Evolutionary conservation across 2,329 filamentous ascomycete species (phyloP).

Genomic region (Penicillium sp.): DNA sequence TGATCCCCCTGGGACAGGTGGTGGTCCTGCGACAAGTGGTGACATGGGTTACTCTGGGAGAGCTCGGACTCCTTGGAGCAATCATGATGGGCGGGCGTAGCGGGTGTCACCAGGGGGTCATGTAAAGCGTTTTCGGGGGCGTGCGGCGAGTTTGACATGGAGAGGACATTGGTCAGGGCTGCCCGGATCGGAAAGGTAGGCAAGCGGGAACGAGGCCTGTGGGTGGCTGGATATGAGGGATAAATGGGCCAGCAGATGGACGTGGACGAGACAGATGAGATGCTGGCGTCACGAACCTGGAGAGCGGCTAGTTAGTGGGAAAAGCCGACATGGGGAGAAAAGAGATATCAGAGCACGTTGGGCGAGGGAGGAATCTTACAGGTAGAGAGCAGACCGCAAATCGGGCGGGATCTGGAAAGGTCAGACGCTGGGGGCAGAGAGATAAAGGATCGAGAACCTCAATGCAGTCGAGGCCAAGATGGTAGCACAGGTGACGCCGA

Average conservation of each 20-base stretch:
- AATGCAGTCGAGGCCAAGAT: constrained; percentile 4
- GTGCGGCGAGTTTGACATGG: constrained; percentile 48
- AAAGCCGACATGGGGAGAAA: constrained; percentile 1
- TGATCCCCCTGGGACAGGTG: constrained; percentile 28
- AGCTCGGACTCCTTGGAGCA: constrained; percentile 27
- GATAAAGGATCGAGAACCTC: constrained; percentile 12
- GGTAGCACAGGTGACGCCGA: constrained; percentile 14
- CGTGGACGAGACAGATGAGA: constrained; percentile 1
- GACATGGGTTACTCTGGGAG: constrained; percentile 31
- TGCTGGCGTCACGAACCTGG: constrained; percentile 25
- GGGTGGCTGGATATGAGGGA: constrained; percentile 8
- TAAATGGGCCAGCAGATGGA: neutral
- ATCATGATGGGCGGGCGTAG: constrained; percentile 37
- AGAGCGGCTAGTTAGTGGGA: constrained; percentile 10
- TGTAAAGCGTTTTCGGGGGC: constrained; percentile 40
- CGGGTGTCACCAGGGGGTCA: constrained; percentile 45
- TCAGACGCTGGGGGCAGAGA: constrained; percentile 11
- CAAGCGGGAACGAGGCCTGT: constrained; percentile 9
- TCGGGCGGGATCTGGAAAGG: constrained; percentile 11
- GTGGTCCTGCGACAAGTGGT: constrained; percentile 30
- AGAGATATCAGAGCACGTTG: constrained; percentile 26
- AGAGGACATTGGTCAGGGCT: constrained; percentile 46
- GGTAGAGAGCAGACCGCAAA: constrained; percentile 21
- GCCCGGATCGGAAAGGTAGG: constrained; percentile 23
- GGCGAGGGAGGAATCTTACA: constrained; percentile 27